Conservation (phyloP, 2,329 filamentous ascomycete genomes). For the Neophaeococcomyces aloes region DNA sequence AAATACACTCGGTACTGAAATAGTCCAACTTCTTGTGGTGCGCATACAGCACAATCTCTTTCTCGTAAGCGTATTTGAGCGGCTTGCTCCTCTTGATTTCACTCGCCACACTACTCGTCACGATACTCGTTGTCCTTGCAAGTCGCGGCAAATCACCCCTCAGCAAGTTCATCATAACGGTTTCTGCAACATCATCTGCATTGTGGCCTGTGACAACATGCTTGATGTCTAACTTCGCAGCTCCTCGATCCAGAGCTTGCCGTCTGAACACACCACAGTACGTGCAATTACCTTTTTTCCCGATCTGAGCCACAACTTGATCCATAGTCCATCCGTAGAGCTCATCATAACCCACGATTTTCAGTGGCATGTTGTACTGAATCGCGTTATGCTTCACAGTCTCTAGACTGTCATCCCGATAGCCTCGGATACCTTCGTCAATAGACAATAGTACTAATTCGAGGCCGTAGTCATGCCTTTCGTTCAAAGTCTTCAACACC, state of each 20-base stretch:
- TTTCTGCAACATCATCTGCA: conserved; percentile 93
- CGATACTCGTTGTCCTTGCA: conserved; percentile 78
- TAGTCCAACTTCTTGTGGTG: conserved; percentile 96
- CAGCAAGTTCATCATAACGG: conserved; percentile 92
- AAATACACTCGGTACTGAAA: conserved; percentile 97
- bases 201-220: conserved; percentile 98
- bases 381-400: conserved; percentile 88
- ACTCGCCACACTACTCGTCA: conserved; percentile 65
- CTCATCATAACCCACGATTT: conserved; percentile 86
- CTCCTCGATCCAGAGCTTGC: conserved; percentile 86
- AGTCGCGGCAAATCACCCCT: conserved; percentile 80
- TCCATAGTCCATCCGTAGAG: conserved; percentile 99
- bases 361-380: conserved; percentile 84
- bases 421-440: conserved; percentile 95
- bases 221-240: conserved; percentile 72
- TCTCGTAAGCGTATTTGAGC: conserved; percentile 96
- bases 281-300: conserved; percentile 97
- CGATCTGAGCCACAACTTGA: conserved; percentile 88
- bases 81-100: conserved; percentile 94
- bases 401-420: conserved; percentile 89
- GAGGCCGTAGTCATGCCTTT: conserved; percentile 75
- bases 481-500: conserved; percentile 87
- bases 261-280: conserved; percentile 95
- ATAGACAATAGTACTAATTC: conserved; percentile 81
- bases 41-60: conserved; percentile 96